Evolutionary conservation across 139 green algal species (phyloP).

Genomic region (Gonium pectorale): DNA sequence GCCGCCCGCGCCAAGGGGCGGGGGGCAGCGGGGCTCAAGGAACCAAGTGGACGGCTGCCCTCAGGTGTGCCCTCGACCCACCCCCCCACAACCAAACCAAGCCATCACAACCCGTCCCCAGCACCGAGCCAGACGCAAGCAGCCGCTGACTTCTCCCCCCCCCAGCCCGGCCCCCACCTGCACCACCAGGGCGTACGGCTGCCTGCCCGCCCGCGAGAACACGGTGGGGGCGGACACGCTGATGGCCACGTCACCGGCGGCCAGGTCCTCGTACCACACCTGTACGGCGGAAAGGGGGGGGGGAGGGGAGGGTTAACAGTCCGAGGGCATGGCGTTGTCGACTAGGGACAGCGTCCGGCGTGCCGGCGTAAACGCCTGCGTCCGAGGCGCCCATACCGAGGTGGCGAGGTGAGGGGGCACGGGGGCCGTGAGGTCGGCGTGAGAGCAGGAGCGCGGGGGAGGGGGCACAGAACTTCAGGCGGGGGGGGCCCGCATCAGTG

Average conservation of each 20-base stretch:
- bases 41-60: background rate
- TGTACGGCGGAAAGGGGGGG: slow-evolving; percentile 23
- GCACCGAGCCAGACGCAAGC: no score
- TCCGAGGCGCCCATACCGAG: background rate
- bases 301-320: background rate
- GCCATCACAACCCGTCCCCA: background rate
- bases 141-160: no score
- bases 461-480: background rate
- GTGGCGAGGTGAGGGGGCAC: background rate
- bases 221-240: slow-evolving; percentile 39
- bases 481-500: no score
- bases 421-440: no score
- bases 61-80: background rate
- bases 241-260: slow-evolving; percentile 69
- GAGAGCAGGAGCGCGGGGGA: background rate
- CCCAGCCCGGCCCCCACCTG: slow-evolving; percentile 2
- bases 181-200: slow-evolving; percentile 72
- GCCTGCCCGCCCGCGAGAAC: slow-evolving; percentile 33
- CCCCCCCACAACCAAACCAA: background rate
- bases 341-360: no score
- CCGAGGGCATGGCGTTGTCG: no score
- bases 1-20: no score
- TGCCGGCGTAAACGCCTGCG: no score
- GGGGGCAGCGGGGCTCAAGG: no score
- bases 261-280: slow-evolving; percentile 63